Conservation (phyloP, 2,329 filamentous ascomycete species). For the Aspergillus viridinutans region DNA sequence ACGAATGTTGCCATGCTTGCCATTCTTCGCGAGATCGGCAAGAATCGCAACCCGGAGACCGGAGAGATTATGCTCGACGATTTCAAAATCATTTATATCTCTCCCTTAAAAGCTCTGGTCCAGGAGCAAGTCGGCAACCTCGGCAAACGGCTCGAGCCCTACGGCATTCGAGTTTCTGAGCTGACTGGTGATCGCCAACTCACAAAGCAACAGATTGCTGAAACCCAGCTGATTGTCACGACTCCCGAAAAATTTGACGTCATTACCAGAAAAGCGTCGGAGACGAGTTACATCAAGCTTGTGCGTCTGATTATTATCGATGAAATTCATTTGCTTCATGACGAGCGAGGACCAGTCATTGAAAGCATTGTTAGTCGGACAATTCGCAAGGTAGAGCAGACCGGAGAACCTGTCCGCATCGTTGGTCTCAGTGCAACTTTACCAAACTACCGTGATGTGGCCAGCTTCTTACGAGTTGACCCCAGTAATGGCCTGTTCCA, state of each 20-base stretch:
- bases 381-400: conserved; percentile 88
- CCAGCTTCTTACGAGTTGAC: conserved; percentile 89
- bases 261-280: conserved; percentile 95
- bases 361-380: conserved; percentile 96
- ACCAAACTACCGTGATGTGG: conserved; percentile 94
- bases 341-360: conserved; percentile 91
- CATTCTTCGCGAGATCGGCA: conserved; percentile 93
- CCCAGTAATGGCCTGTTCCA: conserved; percentile 83
- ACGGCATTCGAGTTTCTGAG: conserved; percentile 90
- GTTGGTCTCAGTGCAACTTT: conserved; percentile 91
- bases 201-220: conserved; percentile 96
- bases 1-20: conserved; percentile 98
- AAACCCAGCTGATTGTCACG: conserved; percentile 96
- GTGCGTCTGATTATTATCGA: conserved; percentile 95
- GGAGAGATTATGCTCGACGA: conserved; percentile 94
- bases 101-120: conserved; percentile 89
- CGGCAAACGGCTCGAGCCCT: conserved; percentile 82
- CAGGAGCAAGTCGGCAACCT: conserved; percentile 99
- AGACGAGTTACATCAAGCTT: conserved; percentile 95
- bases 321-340: conserved; percentile 95
- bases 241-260: conserved; percentile 99
- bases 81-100: conserved; percentile 98
- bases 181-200: conserved; percentile 96
- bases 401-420: conserved; percentile 85
- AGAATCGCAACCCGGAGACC: conserved; percentile 80